A percentile compares a stretch with the other conserved stretches of the same genome.
These are phyloP conservation scores for Syzygium aqueum DNA, from an alignment of 345 rosid species.

Conservation along the genomic window DNA sequence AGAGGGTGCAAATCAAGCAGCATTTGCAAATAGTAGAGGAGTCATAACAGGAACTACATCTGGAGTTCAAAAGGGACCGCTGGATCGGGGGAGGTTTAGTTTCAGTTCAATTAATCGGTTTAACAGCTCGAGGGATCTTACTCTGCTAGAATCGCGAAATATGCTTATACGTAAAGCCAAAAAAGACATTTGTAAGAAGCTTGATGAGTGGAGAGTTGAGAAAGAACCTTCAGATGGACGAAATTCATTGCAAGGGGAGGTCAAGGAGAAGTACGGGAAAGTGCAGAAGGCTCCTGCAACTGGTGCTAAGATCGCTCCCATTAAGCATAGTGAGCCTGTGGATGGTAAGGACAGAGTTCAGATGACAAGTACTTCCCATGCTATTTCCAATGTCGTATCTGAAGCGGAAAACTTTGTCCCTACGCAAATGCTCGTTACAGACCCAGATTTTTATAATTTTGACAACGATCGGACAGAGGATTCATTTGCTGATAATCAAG, in stretches of 20 bases:
- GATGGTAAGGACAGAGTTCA: constrained; percentile 4
- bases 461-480: constrained; percentile 39
- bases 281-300: constrained; percentile 4
- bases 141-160: constrained; percentile 14
- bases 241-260: constrained; percentile 5
- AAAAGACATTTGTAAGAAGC: constrained; percentile 17
- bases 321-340: constrained; percentile 1
- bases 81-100: background rate
- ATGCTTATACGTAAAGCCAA: constrained; percentile 27
- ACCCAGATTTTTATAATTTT: constrained; percentile 62
- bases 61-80: background rate
- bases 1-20: background rate
- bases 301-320: background rate
- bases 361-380: constrained; percentile 1
- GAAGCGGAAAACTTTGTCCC: background rate
- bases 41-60: background rate
- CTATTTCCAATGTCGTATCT: constrained; percentile 4
- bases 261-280: background rate
- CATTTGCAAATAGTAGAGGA: background rate
- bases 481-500: constrained; percentile 43
- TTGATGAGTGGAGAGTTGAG: constrained; percentile 10
- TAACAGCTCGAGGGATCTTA: constrained; percentile 2
- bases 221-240: constrained; percentile 1
- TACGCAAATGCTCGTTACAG: constrained; percentile 37
- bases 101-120: constrained; percentile 4